phyloP scores from a whole-genome alignment of 176 grass and related monocot species.

The Ampelocalamus luodianensis region DNA sequence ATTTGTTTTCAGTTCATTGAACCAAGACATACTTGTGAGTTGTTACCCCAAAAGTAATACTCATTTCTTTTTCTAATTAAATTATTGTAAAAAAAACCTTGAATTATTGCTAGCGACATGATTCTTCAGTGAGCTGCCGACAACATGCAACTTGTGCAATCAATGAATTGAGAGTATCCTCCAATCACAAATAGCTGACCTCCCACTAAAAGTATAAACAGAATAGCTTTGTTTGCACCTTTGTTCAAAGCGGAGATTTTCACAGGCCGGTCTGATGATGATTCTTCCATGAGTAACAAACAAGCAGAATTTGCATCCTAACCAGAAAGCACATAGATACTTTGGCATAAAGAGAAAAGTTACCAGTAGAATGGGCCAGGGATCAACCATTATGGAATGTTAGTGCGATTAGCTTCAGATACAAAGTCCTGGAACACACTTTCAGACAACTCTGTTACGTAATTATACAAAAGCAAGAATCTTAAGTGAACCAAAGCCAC shows the following conservation, averaged over 20 bases:
- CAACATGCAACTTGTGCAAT: background rate
- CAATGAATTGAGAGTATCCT: constrained; percentile 9
- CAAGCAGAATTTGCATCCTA: background rate
- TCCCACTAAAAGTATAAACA: constrained; percentile 8
- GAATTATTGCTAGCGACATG: constrained; percentile 20
- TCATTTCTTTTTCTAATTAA: constrained; percentile 1
- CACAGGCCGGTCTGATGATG: background rate
- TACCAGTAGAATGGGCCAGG: background rate
- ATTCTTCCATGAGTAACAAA: background rate
- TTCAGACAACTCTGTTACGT: background rate
- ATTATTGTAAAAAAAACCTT: constrained; percentile 12
- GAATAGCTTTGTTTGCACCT: background rate
- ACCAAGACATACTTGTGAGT: constrained; percentile 31
- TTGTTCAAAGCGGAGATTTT: constrained; percentile 19
- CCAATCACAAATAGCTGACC: constrained; percentile 19
- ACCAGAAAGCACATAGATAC: constrained; percentile 19
- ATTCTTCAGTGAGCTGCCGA: background rate
- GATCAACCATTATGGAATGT: background rate
- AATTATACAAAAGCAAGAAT: background rate
- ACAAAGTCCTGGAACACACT: background rate
- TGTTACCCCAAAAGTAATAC: constrained; percentile 11
- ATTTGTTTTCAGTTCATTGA: constrained; percentile 39
- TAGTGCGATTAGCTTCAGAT: background rate
- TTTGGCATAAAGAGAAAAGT: background rate
- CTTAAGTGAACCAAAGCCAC: background rate